phyloP scores from a whole-genome alignment of 2,329 filamentous ascomycete genomes.

The Trichoderma oligosporum region DNA sequence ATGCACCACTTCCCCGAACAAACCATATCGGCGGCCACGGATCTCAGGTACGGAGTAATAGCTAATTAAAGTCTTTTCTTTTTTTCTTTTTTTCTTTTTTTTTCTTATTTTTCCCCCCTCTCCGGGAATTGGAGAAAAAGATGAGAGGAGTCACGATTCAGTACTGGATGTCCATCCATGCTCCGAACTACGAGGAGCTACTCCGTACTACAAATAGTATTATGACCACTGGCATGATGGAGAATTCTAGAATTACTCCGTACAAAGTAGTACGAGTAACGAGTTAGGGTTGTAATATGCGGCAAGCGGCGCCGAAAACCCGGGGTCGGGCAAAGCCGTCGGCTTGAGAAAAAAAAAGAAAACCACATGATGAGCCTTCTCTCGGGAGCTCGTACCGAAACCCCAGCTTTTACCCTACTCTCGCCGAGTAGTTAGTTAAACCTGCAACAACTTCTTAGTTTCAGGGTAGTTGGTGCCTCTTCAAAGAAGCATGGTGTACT shows the following conservation, averaged over 20 bases:
- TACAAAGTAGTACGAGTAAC: neutral
- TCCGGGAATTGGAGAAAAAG: neutral
- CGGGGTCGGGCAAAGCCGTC: constrained; percentile 15
- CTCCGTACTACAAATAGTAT: neutral
- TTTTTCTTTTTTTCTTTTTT: too few species aligned
- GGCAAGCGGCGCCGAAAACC: constrained; percentile 8
- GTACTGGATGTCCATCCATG: neutral
- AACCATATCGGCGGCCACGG: too few species aligned
- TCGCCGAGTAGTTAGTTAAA: too few species aligned
- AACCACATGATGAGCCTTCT: constrained; percentile 8
- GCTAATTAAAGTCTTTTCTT: too few species aligned
- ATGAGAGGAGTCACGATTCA: neutral
- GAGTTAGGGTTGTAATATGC: too few species aligned
- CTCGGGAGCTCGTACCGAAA: constrained; percentile 13
- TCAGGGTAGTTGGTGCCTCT: too few species aligned
- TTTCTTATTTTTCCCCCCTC: neutral
- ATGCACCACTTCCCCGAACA: too few species aligned
- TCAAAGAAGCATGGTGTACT: neutral
- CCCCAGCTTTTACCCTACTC: constrained; percentile 3
- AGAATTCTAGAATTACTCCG: too few species aligned
- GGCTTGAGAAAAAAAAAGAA: neutral
- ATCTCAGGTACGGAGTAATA: too few species aligned
- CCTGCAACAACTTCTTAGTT: too few species aligned
- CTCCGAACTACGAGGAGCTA: neutral
- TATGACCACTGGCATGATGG: neutral